Conservation (phyloP, 2,329 filamentous ascomycete genomes). For the Chaetomium olivaceum region DNA sequence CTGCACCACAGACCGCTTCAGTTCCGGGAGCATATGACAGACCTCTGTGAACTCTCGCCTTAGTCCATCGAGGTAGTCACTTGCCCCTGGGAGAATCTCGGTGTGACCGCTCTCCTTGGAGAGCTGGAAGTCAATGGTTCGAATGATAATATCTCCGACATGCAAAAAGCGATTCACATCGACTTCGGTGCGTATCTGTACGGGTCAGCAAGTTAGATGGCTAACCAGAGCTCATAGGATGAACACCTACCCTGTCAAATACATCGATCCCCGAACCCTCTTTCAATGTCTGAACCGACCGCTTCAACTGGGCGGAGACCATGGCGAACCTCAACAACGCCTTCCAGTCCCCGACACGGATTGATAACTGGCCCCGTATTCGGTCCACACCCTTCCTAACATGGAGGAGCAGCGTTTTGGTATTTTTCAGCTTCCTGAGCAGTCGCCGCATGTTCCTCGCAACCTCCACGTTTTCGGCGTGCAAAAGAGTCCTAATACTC, state of each 20-base stretch:
- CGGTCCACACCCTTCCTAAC: conserved; percentile 75
- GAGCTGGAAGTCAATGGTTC: conserved; percentile 77
- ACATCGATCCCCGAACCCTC: conserved; percentile 56
- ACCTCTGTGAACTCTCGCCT: conserved; percentile 79
- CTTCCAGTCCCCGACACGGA: conserved; percentile 70
- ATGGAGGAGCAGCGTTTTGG: conserved; percentile 66
- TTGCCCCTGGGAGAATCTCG: conserved; percentile 70
- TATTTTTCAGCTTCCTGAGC: conserved; percentile 73
- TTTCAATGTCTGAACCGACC: conserved; percentile 59
- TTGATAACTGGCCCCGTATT: conserved; percentile 49
- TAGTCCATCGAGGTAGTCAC: conserved; percentile 72
- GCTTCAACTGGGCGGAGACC: conserved; percentile 68
- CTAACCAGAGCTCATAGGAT: neutral
- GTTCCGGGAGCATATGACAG: conserved; percentile 68
- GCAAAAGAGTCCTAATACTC: conserved; percentile 66
- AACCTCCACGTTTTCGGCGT: conserved; percentile 66
- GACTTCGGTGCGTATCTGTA: conserved; percentile 58
- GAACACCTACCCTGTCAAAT: conserved; percentile 50
- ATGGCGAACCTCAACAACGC: conserved; percentile 71
- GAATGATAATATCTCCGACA: conserved; percentile 69
- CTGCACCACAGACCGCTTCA: conserved; percentile 64
- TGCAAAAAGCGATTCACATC: conserved; percentile 59
- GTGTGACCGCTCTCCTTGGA: conserved; percentile 71
- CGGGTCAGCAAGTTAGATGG: conserved; percentile 10
- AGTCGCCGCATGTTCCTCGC: conserved; percentile 46